These are phyloP conservation scores for Pholiota conissans DNA, from an alignment of 768 basidiomycete species.

Conservation along the genomic window DNA sequence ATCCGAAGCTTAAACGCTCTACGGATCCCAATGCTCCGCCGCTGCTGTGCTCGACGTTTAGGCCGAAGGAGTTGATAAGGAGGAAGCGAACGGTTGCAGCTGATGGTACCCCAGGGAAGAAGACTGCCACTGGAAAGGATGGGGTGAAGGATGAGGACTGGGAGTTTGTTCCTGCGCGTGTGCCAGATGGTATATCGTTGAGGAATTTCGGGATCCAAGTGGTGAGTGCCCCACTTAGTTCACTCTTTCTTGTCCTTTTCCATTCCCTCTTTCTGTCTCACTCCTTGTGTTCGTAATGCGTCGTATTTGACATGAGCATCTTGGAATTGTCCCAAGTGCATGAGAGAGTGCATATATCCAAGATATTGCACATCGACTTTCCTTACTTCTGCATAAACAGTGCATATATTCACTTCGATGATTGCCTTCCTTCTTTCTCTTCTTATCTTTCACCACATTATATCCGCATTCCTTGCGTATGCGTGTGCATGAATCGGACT, in stretches of 20 bases:
- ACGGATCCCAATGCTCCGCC: slow-evolving; percentile 30
- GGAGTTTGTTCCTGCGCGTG: slow-evolving; percentile 68
- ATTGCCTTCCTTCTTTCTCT: too few relatives aligned
- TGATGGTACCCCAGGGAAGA: background rate
- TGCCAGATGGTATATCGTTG: slow-evolving; percentile 81
- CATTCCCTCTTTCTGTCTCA: background rate
- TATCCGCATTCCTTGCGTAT: too few relatives aligned
- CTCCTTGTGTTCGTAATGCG: too few relatives aligned
- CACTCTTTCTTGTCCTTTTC: background rate
- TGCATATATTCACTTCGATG: too few relatives aligned
- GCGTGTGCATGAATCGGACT: too few relatives aligned
- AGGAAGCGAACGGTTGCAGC: slow-evolving; percentile 4
- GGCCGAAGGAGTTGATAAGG: slow-evolving; percentile 43
- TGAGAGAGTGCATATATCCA: background rate
- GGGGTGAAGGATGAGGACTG: slow-evolving; percentile 33
- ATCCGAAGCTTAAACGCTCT: slow-evolving; percentile 15
- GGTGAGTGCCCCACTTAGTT: slow-evolving; percentile 45
- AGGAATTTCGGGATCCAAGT: slow-evolving; percentile 90
- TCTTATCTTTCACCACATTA: too few relatives aligned
- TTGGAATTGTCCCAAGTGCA: too few relatives aligned
- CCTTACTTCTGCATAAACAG: too few relatives aligned
- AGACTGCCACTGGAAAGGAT: background rate
- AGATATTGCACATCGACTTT: too few relatives aligned
- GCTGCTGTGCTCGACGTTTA: slow-evolving; percentile 51
- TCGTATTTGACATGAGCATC: too few relatives aligned